Base-by-base conservation (phyloP, 768 basidiomycete genomes). In the Mycena leptocephala region DNA sequence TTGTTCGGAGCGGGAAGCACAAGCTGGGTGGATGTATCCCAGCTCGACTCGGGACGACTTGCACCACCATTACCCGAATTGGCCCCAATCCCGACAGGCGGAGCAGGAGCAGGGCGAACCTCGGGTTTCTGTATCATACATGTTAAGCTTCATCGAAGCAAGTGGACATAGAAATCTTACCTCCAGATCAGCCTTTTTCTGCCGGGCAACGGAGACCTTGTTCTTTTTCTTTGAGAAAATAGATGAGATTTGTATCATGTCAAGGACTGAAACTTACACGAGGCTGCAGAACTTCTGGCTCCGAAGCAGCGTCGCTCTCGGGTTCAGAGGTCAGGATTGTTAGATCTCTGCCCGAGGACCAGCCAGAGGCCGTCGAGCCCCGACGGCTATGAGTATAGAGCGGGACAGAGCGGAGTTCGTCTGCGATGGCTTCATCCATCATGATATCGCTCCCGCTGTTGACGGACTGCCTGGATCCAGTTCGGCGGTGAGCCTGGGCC, bases 1-100 rank as follows among this genome's bases (percentile, higher is more conserved):
- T 55, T 71, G 46, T 63, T 63, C 0, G 70, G 70, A 0, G 70
- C 70, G 10, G 70, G 70, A 8, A 63, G 61, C 4, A 53, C 48
- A 2, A 71, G 30, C 2, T 20, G 43, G 0, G 70, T 28, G 0
- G 61, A 39, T 1, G n/a, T 7, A 32, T 71, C 30, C 70, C 70
- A 71, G 26, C 61, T 59, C 11, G 68, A 32, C 16, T 70, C 56
- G 0, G 56, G 56, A 1, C 56, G 68, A 13, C 11, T 20, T 2
- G 68, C 39, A 32, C 9, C 51, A 14, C 2, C 41, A 26, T 10
- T 13, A 18, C 4, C 46, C 22, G 35, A 9, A 3, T 30, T 14
- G 11, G 7, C 20, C 33, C 26, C 26, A 24, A 3, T n/a, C 18
- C 5, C 20, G 16, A 20, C 30, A 28, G 55, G 3, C 55, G 28